These are phyloP conservation scores for Melastoma candidum DNA, from an alignment of 441 rosid species.

Conservation along the genomic window DNA sequence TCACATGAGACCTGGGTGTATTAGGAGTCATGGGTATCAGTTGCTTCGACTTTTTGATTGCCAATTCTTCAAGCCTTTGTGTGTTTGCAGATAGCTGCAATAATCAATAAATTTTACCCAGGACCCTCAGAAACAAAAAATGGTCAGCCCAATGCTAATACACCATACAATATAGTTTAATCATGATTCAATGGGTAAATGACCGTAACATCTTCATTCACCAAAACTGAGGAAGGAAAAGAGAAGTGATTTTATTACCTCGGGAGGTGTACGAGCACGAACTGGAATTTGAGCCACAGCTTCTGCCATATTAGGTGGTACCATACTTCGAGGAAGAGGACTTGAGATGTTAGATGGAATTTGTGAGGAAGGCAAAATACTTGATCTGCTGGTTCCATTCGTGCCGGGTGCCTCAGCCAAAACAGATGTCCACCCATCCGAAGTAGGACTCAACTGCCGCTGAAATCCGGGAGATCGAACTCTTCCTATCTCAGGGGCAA, in stretches of 20 bases:
- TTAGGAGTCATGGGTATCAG: conserved; percentile 50
- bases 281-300: conserved; percentile 43
- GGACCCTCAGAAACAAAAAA: background rate
- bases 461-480: conserved; percentile 41
- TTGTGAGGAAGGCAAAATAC: conserved; percentile 23
- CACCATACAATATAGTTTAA: background rate
- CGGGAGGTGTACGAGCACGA: conserved; percentile 38
- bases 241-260: conserved; percentile 19
- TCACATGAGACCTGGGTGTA: conserved; percentile 33
- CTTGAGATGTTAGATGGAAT: conserved; percentile 23
- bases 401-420: conserved; percentile 35
- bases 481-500: conserved; percentile 27
- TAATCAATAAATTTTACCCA: conserved; percentile 11
- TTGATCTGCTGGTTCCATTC: conserved; percentile 21
- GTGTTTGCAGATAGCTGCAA: conserved; percentile 36
- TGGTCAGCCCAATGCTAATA: background rate
- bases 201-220: background rate
- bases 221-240: too few species aligned
- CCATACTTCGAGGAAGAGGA: conserved; percentile 13
- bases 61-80: conserved; percentile 51
- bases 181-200: background rate
- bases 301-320: conserved; percentile 53
- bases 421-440: conserved; percentile 39
- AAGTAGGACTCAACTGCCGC: conserved; percentile 27
- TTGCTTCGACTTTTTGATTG: conserved; percentile 51